These are phyloP conservation scores for Pilatotrama ljubarskyi DNA, from an alignment of 768 basidiomycete genomes.

Conservation along the genomic window DNA sequence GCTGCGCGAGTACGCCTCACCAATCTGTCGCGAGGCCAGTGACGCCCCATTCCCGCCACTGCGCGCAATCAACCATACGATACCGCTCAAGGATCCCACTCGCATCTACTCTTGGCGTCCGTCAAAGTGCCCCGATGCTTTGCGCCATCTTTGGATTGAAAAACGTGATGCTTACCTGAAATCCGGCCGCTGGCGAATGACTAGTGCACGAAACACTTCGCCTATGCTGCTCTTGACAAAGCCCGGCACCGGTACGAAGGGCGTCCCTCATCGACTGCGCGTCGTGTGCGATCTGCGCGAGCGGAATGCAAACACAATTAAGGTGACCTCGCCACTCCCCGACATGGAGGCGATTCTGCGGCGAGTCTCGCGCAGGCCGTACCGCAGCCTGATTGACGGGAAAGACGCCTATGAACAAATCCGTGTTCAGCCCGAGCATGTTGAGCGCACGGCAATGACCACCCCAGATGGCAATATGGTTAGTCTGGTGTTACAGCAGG, in stretches of 20 bases:
- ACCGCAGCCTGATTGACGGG: constrained; percentile 27
- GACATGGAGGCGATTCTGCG: constrained; percentile 29
- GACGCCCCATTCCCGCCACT: constrained; percentile 29
- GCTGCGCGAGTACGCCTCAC: constrained; percentile 18
- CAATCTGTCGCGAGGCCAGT: constrained; percentile 9
- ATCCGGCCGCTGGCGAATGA: constrained; percentile 34
- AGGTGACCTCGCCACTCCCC: constrained; percentile 28
- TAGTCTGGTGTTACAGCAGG: constrained; percentile 33
- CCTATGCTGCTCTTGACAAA: constrained; percentile 39
- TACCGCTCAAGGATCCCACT: constrained; percentile 35
- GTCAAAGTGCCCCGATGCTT: constrained; percentile 38
- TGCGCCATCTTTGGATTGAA: constrained; percentile 27
- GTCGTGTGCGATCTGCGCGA: constrained; percentile 17
- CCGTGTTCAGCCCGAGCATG: constrained; percentile 23
- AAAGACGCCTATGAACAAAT: constrained; percentile 35
- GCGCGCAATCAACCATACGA: constrained; percentile 38
- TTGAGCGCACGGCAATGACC: constrained; percentile 25
- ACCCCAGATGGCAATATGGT: constrained; percentile 34
- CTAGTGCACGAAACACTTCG: constrained; percentile 28
- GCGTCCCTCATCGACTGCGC: constrained; percentile 7
- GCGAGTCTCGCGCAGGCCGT: constrained; percentile 14
- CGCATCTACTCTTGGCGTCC: constrained; percentile 37
- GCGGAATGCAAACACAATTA: constrained; percentile 28
- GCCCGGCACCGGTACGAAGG: constrained; percentile 10
- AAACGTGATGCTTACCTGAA: constrained; percentile 34